These are phyloP conservation scores for Lachancea kluyveri DNA, from an alignment of 805 yeast genomes.

Conservation along the genomic window DNA sequence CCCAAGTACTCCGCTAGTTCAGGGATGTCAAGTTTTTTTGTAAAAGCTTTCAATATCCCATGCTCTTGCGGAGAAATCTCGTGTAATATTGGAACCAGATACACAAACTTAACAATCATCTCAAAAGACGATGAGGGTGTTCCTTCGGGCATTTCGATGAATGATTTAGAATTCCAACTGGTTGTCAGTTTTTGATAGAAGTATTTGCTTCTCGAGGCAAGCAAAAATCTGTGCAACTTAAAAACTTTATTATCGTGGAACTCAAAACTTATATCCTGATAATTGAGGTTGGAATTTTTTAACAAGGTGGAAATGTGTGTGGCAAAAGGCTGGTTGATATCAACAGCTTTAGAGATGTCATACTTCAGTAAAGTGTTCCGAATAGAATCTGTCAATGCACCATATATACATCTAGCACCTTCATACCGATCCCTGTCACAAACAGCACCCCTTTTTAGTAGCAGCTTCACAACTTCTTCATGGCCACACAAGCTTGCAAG, in stretches of 20 bases:
- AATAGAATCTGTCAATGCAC: conserved; percentile 66
- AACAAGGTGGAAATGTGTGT: conserved; percentile 49
- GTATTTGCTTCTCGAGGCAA: conserved; percentile 33
- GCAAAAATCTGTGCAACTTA: conserved; percentile 37
- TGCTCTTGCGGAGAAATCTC: conserved; percentile 29
- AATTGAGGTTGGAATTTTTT: conserved; percentile 14
- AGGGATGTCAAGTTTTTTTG: conserved; percentile 30
- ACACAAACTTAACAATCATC: conserved; percentile 29
- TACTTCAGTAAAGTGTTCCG: conserved; percentile 49
- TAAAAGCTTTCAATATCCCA: conserved; percentile 25
- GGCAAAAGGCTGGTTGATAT: conserved; percentile 65
- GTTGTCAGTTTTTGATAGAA: conserved; percentile 22
- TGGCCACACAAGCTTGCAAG: conserved; percentile 76
- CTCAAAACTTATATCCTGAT: conserved; percentile 23
- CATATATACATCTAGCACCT: conserved; percentile 73
- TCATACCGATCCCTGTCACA: conserved; percentile 80
- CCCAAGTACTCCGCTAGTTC: conserved; percentile 35
- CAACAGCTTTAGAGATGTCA: conserved; percentile 65
- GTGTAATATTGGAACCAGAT: conserved; percentile 36
- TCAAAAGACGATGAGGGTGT: conserved; percentile 20
- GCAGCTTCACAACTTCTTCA: conserved; percentile 49
- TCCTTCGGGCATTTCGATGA: conserved; percentile 15
- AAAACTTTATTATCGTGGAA: conserved; percentile 12
- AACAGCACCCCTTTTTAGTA: conserved; percentile 62
- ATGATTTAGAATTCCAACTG: conserved; percentile 20